phyloP scores from a whole-genome alignment of 352 stramenopile genomes.

The Phytopythium montanum region DNA sequence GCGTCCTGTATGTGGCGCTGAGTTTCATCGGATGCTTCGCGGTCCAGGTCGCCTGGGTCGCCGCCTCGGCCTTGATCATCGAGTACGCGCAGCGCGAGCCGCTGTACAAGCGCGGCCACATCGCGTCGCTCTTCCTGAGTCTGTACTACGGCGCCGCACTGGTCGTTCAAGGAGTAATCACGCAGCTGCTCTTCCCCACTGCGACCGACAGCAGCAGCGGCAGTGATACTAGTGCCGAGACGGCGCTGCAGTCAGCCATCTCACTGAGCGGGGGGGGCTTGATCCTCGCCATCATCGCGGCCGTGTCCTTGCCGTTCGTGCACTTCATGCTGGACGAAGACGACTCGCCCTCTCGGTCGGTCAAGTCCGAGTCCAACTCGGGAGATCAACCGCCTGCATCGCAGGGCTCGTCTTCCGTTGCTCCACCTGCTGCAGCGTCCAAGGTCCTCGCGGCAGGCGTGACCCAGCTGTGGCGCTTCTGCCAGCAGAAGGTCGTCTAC shows the following conservation, averaged over 20 bases:
- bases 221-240: neutral
- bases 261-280: constrained; percentile 16
- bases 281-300: constrained; percentile 15
- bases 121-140: constrained; percentile 39
- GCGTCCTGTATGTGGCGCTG: constrained; percentile 24
- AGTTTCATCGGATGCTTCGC: constrained; percentile 27
- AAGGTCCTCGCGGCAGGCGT: constrained; percentile 19
- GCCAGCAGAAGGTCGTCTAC: constrained; percentile 49
- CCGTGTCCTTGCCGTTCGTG: constrained; percentile 29
- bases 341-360: constrained; percentile 4
- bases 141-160: constrained; percentile 35
- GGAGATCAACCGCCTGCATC: neutral
- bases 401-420: neutral
- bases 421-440: neutral
- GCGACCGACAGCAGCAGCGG: constrained; percentile 11
- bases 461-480: constrained; percentile 45
- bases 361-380: constrained; percentile 11
- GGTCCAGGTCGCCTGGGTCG: constrained; percentile 38
- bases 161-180: constrained; percentile 21
- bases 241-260: constrained; percentile 14
- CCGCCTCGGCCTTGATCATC: constrained; percentile 38
- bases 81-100: constrained; percentile 51
- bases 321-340: constrained; percentile 38
- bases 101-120: constrained; percentile 35
- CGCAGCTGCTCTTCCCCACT: constrained; percentile 20